phyloP scores from a whole-genome alignment of 768 basidiomycete genomes.

The Pholiota molesta region DNA sequence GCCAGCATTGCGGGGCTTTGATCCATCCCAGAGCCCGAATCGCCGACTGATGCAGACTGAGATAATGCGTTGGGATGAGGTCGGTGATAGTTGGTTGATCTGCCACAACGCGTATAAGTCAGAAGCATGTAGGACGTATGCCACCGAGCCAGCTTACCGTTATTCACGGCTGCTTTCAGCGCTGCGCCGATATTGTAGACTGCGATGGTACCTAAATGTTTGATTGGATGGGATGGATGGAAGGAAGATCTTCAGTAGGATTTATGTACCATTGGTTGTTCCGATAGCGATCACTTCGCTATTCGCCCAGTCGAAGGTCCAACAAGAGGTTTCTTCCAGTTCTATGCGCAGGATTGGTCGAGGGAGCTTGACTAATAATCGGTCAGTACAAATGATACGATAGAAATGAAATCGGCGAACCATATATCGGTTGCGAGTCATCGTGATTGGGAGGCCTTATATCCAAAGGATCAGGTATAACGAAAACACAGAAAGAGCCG shows the following conservation, averaged over 20 bases:
- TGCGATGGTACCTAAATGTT: conserved; percentile 49
- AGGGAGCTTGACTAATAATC: conserved; percentile 53
- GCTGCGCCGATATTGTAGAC: conserved; percentile 56
- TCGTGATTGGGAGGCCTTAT: conserved; percentile 34
- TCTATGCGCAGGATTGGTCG: conserved; percentile 75
- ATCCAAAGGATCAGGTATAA: conserved; percentile 77
- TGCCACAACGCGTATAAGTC: conserved; percentile 7
- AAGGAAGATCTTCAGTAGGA: not conserved
- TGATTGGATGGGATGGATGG: conserved; percentile 7
- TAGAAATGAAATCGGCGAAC: conserved; percentile 37
- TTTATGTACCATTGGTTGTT: conserved; percentile 73
- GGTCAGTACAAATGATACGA: not conserved
- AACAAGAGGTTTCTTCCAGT: conserved; percentile 75
- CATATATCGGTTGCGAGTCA: conserved; percentile 43
- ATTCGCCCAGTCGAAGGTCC: conserved; percentile 89
- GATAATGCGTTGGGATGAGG: conserved; percentile 71
- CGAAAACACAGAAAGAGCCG: conserved; percentile 78
- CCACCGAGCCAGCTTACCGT: conserved; percentile 30
- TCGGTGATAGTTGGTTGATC: conserved; percentile 35
- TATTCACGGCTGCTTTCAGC: conserved; percentile 33
- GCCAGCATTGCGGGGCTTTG: conserved; percentile 58
- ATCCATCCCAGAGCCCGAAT: conserved; percentile 80
- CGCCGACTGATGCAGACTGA: conserved; percentile 77
- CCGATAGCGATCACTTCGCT: conserved; percentile 83
- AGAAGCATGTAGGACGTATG: not conserved